Percentiles rank a stretch among this genome's conserved stretches.
These are phyloP conservation scores for Melocanna baccifera DNA, from an alignment of 176 grass and related monocot species.

Conservation along the genomic window DNA sequence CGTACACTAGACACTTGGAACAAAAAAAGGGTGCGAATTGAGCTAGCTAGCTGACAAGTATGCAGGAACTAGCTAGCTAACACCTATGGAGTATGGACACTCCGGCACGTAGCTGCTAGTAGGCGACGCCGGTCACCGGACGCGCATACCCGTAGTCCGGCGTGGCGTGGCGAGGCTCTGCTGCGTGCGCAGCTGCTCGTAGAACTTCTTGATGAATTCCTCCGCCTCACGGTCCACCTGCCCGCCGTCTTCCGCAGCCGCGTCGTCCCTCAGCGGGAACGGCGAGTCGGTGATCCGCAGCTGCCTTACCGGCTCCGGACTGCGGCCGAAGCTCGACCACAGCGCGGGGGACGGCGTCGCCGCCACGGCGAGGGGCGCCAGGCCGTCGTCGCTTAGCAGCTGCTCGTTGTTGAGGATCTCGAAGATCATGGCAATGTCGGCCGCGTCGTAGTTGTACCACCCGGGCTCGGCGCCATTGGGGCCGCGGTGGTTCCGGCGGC, in stretches of 20 bases:
- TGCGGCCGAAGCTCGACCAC: slow-evolving; percentile 55
- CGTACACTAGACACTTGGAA: slow-evolving; percentile 1
- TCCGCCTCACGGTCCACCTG: slow-evolving; percentile 58
- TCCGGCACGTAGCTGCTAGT: neutral
- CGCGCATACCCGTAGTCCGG: slow-evolving; percentile 38
- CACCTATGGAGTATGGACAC: slow-evolving; percentile 8
- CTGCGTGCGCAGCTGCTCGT: slow-evolving; percentile 66
- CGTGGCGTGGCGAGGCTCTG: slow-evolving; percentile 41
- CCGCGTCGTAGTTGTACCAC: slow-evolving; percentile 68
- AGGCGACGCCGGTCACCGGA: slow-evolving; percentile 42
- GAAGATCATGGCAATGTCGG: slow-evolving; percentile 64
- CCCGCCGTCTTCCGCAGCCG: neutral
- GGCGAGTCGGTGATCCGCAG: slow-evolving; percentile 92
- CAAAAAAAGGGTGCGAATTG: neutral
- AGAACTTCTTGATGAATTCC: slow-evolving; percentile 70
- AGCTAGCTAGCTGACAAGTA: neutral
- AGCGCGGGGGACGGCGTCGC: slow-evolving; percentile 46
- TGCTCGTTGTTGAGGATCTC: slow-evolving; percentile 67
- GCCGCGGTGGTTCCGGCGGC: slow-evolving; percentile 27
- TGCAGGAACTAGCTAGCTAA: neutral
- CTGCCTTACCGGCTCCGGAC: slow-evolving; percentile 52
- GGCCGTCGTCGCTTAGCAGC: neutral
- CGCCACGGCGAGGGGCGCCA: slow-evolving; percentile 7
- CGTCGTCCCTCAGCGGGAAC: slow-evolving; percentile 51
- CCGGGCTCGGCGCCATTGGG: slow-evolving; percentile 39